phyloP scores from a whole-genome alignment of 805 yeast species.

The Metschnikowia sp. region DNA sequence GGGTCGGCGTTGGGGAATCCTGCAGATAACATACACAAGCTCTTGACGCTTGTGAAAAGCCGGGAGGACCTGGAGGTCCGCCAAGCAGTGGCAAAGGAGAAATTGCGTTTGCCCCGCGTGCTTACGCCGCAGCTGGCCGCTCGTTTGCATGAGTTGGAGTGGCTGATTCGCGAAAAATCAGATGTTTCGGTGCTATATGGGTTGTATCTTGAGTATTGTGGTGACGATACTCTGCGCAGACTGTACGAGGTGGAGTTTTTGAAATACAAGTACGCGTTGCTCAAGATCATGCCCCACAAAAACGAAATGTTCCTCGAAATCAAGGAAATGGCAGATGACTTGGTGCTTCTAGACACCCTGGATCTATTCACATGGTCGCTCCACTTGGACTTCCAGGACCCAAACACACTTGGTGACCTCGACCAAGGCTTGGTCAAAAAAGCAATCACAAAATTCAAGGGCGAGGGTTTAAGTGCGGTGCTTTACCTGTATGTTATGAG shows the following conservation, averaged over 20 bases:
- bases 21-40: slow-evolving; percentile 41
- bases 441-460: slow-evolving; percentile 55
- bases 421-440: slow-evolving; percentile 45
- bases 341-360: slow-evolving; percentile 64
- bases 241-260: slow-evolving; percentile 58
- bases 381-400: slow-evolving; percentile 73
- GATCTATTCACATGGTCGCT: slow-evolving; percentile 68
- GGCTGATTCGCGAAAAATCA: slow-evolving; percentile 50
- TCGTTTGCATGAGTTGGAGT: slow-evolving; percentile 36
- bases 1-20: slow-evolving; percentile 46
- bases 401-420: slow-evolving; percentile 44
- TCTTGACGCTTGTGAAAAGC: slow-evolving; percentile 37
- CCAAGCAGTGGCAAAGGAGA: slow-evolving; percentile 42
- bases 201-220: slow-evolving; percentile 50
- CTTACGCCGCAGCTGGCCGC: slow-evolving; percentile 39
- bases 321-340: slow-evolving; percentile 59
- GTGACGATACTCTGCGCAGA: slow-evolving; percentile 61
- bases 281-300: slow-evolving; percentile 55
- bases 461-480: slow-evolving; percentile 58
- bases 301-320: slow-evolving; percentile 39
- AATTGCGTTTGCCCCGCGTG: slow-evolving; percentile 45
- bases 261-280: slow-evolving; percentile 50
- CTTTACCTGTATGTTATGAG: slow-evolving; percentile 64
- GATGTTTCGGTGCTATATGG: slow-evolving; percentile 53
- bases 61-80: slow-evolving; percentile 43